Base-by-base conservation (phyloP, 2,329 filamentous ascomycete genomes). In the Zymoseptoria tritici region DNA sequence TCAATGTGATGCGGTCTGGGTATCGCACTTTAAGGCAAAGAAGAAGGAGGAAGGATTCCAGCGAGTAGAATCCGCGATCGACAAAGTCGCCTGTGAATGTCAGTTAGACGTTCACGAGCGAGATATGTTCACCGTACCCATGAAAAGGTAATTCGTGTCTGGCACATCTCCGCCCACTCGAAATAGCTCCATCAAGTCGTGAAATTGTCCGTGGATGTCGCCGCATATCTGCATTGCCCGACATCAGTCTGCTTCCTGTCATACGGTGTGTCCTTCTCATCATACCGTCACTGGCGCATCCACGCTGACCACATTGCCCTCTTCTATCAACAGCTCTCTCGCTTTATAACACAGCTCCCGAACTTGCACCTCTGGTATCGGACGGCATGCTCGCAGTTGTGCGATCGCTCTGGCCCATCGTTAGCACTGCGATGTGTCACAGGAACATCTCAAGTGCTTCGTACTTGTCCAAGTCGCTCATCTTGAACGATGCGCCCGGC, bases 111-210 rank as follows among this genome's bases (percentile, higher is more conserved):
- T 9, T 5, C 13, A 11, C 4, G 22, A 58, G 26, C 19, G 5
- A 21, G 16, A 8, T 22, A 20, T 11, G 13, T 19, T 8, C 3
- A 42, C 36, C 73, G 52, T 74, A 95, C 92, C 93, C 62, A 99
- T 85, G 74, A 99, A 99, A 54, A 99, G 82, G 75, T 99, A 99
- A 74, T 99, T 99, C 54, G 94, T 99, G 75, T 99, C 91, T 20
- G 94, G 94, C 76, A 93, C 97, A 76, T 89, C 96, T 60, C 94
- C 94, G 62, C 94, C 94, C 70, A 99, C 97, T 76, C 91, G 91
- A 78, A 99, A 99, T 68, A 99, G 97, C 81, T 99, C 94, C 68
- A 99, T 94, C 77, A 99, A 85, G 75, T 99, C 94, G 76, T 93
- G 97, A 78, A 99, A 99, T 77, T 99, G 94, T 62, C 94, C 94